Conservation (phyloP, 768 basidiomycete genomes). For the Serendipita sp. region DNA sequence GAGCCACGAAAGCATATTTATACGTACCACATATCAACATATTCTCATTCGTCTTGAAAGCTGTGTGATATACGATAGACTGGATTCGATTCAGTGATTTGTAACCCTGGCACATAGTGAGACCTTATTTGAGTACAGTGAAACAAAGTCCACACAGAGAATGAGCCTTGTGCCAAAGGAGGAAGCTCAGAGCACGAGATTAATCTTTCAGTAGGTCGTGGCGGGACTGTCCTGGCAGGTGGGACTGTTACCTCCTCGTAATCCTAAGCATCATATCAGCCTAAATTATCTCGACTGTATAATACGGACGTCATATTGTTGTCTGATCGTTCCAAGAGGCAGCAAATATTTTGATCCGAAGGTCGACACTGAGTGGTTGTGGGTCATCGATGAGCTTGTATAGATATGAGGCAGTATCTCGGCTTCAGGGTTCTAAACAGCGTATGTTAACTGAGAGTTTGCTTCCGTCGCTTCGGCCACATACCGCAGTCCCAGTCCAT, state of each 20-base stretch:
- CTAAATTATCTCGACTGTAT: conserved; percentile 5
- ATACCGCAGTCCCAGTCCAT: conserved; percentile 39
- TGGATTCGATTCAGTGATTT: conserved; percentile 80
- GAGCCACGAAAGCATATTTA: background rate
- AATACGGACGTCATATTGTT: conserved; percentile 42
- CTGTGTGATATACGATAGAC: conserved; percentile 84
- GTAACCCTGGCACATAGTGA: conserved; percentile 46
- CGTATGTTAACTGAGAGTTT: background rate
- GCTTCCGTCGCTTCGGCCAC: conserved; percentile 9
- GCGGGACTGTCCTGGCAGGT: conserved; percentile 63
- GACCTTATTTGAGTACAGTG: background rate
- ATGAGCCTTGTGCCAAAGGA: conserved; percentile 59
- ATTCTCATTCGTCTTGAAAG: conserved; percentile 92
- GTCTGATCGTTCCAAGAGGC: conserved; percentile 64
- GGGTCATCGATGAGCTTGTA: conserved; percentile 39
- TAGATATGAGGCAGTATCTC: conserved; percentile 81
- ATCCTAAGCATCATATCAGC: conserved; percentile 29
- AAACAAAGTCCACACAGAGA: conserved; percentile 37
- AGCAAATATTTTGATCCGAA: conserved; percentile 63
- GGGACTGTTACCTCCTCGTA: conserved; percentile 85
- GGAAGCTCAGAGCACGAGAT: conserved; percentile 61
- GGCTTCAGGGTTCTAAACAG: conserved; percentile 11
- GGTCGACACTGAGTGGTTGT: conserved; percentile 51
- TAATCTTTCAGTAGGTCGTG: conserved; percentile 49
- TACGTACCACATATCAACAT: conserved; percentile 74